Percentiles rank a stretch among this genome's conserved stretches.
Conservation (phyloP, 75 land plant genomes). For the Pinus taeda region DNA sequence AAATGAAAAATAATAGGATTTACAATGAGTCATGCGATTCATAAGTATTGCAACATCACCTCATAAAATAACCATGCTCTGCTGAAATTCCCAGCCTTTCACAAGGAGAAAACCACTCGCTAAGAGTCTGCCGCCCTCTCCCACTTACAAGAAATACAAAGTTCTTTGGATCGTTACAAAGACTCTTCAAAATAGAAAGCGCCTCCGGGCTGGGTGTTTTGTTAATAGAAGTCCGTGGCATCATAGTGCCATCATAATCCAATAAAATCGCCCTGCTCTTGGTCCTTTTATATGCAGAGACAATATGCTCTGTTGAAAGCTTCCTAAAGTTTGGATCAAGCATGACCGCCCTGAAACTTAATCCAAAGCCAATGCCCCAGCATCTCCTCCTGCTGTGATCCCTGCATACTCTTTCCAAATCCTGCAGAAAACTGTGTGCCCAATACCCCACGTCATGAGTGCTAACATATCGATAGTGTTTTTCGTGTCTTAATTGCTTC, state of each 20-base stretch:
- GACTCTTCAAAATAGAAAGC: slow-evolving; percentile 39
- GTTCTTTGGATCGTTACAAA: slow-evolving; percentile 58
- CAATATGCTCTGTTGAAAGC: slow-evolving; percentile 57
- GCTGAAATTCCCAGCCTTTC: slow-evolving; percentile 61
- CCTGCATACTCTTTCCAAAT: slow-evolving; percentile 56
- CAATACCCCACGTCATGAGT: slow-evolving; percentile 65
- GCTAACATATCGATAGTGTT: slow-evolving; percentile 64
- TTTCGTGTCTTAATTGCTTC: slow-evolving; percentile 58
- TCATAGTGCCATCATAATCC: slow-evolving; percentile 73
- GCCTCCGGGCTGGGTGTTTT: slow-evolving; percentile 44
- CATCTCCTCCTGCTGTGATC: slow-evolving; percentile 52
- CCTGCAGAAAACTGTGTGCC: slow-evolving; percentile 58
- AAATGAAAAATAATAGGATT: too few species aligned
- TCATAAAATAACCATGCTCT: slow-evolving; percentile 69
- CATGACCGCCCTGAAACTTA: slow-evolving; percentile 58
- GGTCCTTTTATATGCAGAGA: slow-evolving; percentile 60
- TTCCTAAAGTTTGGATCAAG: slow-evolving; percentile 66
- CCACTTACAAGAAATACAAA: slow-evolving; percentile 65
- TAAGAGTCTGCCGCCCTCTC: slow-evolving; percentile 26
- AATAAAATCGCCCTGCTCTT: slow-evolving; percentile 43
- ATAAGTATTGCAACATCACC: slow-evolving; percentile 21
- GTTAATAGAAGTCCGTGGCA: slow-evolving; percentile 56
- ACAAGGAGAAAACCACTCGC: slow-evolving; percentile 60
- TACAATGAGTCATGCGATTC: too few species aligned
- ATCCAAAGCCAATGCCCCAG: slow-evolving; percentile 68